Evolutionary conservation across 208 protist genomes (phyloP).

Genomic region (Wallacemonas rigidus): DNA sequence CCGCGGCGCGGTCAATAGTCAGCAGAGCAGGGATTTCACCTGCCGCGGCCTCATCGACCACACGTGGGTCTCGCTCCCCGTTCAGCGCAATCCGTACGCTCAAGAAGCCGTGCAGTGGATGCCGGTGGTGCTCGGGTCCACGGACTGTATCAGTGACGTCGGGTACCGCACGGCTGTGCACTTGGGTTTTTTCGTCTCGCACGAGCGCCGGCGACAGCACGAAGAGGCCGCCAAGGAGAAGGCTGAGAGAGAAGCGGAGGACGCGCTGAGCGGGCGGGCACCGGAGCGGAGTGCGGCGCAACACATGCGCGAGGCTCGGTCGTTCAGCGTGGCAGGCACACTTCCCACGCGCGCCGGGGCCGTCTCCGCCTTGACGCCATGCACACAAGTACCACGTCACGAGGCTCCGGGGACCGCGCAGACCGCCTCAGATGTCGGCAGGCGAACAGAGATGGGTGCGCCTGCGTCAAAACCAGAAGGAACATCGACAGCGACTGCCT

Average conservation of each 20-base stretch:
- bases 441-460: too few relatives aligned
- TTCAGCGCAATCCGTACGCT: slow-evolving; percentile 44
- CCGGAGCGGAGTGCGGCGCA: too few relatives aligned
- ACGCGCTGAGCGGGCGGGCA: not conserved
- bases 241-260: slow-evolving; percentile 2
- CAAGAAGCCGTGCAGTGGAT: slow-evolving; percentile 77
- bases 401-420: not conserved
- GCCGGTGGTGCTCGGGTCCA: slow-evolving; percentile 64
- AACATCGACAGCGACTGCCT: too few relatives aligned
- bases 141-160: slow-evolving; percentile 67
- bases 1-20: slow-evolving; percentile 1
- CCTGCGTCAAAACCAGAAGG: too few relatives aligned
- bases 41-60: slow-evolving; percentile 71
- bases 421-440: too few relatives aligned
- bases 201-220: not conserved
- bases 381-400: not conserved
- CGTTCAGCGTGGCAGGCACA: too few relatives aligned
- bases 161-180: slow-evolving; percentile 71
- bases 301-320: too few relatives aligned
- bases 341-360: slow-evolving; percentile 33
- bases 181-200: slow-evolving; percentile 54
- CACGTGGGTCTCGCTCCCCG: slow-evolving; percentile 62
- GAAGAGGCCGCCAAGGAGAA: slow-evolving; percentile 14
- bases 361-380: not conserved
- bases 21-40: slow-evolving; percentile 25